Evolutionary conservation across 306 rosid species (phyloP), one percentile per base, ranked within the genome.

Genomic region (Cajanus cajan): DNA sequence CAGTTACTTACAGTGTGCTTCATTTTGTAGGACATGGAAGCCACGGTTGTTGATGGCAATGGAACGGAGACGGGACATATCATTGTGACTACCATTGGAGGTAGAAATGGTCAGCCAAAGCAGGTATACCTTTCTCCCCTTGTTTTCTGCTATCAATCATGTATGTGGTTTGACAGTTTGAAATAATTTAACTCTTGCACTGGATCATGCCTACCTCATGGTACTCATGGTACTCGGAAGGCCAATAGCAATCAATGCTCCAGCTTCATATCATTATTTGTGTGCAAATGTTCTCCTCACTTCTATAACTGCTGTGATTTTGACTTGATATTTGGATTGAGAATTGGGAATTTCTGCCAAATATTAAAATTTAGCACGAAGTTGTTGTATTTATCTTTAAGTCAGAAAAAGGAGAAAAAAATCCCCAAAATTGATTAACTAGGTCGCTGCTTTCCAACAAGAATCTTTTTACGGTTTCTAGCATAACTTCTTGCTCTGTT

Each of bases 11-110:
- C 50, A 73, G 31, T 37, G 58, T 68, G 45, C 15, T 57, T 73
- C 43, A 52, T 84, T 52, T 34, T 43, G 62, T 67, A 94, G 98
- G 98, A 94, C 79, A 90, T 92, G 91, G 98, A 90, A 88, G 94
- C 95, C 34, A 86, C 97, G 0, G 88, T 92, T 37, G 92, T 94
- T 43, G 96, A 92, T 81, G 98, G 97, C 61, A 94, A 94, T 48
- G 98, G 97, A 82, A 94, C 98, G 1, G 97, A 94, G 86, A 80
- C 97, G 0, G 97, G 98, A 44, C 98, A 94, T 85, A 92, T 94
- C 43, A 94, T 94, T 77, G 98, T 94, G 82, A 94, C 98, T 37
- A 92, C 97, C 24, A 90, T 94, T 79, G 98, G 98, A 24, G 98
- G 98, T 76, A 88, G 93, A 90, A 90, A 92, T 82, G 98, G 97